Base-by-base conservation (phyloP, 495 filamentous ascomycete genomes). In the Cairneyella variabilis region DNA sequence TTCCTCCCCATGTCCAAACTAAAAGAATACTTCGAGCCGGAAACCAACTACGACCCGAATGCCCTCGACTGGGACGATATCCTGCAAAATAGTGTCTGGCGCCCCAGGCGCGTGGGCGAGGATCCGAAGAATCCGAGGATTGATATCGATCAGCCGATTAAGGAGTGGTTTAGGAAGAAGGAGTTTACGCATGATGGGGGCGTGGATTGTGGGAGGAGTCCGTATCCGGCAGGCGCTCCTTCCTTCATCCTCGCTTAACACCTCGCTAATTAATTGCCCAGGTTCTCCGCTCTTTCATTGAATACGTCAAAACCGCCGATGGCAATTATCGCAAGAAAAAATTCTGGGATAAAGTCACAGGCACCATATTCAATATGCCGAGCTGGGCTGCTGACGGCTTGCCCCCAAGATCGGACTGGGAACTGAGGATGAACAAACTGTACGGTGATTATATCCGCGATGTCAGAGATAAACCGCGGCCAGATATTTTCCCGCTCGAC, bases 351-450 rank as follows among this genome's bases (percentile, higher is more conserved):
- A 27, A 41, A 2, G 60, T 63, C 6, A 60, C 53, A 2, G 50
- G 56, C 0, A 63, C 60, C 3, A 46, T 63, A 14, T 59, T 63
- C 47, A 63, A 63, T 18, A 59, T 63, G 56, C 60, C 60, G 2
- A 63, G 30, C 14, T 6, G 17, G 34, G 55, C 5, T 41, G 39
- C 3, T 26, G 41, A 3, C 20, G 21, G 5, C 17, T 32, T 3
- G 23, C 27, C 1, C 25, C 28, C 8, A 6, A 25, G 0, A 28
- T 16, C n/a, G 10, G 46, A 42, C 6, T n/a, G 18, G 14, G 3
- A 47, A 5, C 2, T 14, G 6, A 18, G 11, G 6, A 48, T 51
- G 17, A 12, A 21, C 17, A 14, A n/a, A 1, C 22, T 61, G 11
- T 57, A 46, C 22, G 44, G 43, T 12, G 50, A 51, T 48, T 44